Evolutionary conservation across 495 filamentous ascomycete genomes (phyloP), one percentile per base, ranked within the genome.

Genomic region (Glutinoglossum americanum): DNA sequence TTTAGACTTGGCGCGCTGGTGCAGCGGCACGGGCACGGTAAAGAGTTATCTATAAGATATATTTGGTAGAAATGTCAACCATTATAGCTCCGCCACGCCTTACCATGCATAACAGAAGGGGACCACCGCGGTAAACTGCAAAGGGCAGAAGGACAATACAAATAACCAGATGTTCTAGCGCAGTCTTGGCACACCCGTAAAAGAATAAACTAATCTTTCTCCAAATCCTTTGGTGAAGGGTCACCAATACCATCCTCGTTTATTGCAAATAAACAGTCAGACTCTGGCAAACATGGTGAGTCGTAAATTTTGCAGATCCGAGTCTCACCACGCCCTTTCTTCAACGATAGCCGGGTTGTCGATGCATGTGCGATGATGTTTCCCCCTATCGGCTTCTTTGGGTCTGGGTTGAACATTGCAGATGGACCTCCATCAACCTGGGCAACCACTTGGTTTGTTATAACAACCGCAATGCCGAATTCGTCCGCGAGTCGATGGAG

Each of bases 271-370:
- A 96, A 73, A 66, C 88, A 94, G 68, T 98, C 92, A 65, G 85
- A 89, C 71, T 98, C 92, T 0, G 92, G 92, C 60, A 98, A 71
- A 71, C 92, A 98, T 9, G 92, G 92, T 64, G 88, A 94, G 69
- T 98, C 92, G 69, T 97, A 98, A 59, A 98, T 97, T 77, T 94
- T 96, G 69, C 93, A 96, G 57, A 98, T 82, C 71, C 92, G 79
- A 21, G 92, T 97, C 75, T 98, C 92, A 21, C 81, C 92, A 26
- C 90, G 73, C 17, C 93, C 93, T 68, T 98, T 98, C 73, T 94
- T 94, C 64, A 98, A 68, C 62, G 87, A 94, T 62, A 98, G 71
- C 56, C 80, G 64, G 10, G 92, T 98, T 7, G 92, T 98, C 62
- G 85, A 92, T 39, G 92, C 88, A 67, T 98, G 92, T 15, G 92